Base-by-base conservation (phyloP, 1,284 basidiomycete species). In the Ganoderma meredithae region DNA sequence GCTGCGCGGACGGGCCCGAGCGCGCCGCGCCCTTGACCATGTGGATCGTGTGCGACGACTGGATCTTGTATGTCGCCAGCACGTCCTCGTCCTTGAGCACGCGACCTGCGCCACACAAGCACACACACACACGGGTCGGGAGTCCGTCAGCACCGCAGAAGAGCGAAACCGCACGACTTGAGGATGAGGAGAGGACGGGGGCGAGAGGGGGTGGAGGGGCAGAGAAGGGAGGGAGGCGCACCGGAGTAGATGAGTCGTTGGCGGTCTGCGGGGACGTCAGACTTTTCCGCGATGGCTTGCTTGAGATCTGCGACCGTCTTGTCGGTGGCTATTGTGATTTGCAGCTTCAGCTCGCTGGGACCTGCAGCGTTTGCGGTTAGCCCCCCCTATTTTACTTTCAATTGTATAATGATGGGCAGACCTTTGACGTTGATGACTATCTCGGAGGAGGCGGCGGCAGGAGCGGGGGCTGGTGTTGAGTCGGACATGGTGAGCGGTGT, bases 241-340 rank as follows among this genome's bases (percentile, higher is more conserved):
- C 94, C 95, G 60, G 93, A 95, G 79, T 96, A 97, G 70, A 97
- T 97, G 68, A 96, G 82, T 49, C 95, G 82, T 79, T 96, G 95
- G 64, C 94, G 83, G 64, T 93, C 93, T 39, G 93, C 92, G 72
- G 91, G 88, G n/a, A 96, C 94, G 75, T 95, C 90, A 10, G 91
- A 91, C 83, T 94, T 90, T 58, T 85, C 89, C 5, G 94, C 90
- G 80, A 97, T 94, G 41, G 91, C 90, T 72, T 91, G 86, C 83
- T 97, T 97, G 76, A 97, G 89, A 71, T 97, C 95, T 59, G 85
- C 82, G 47, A 97, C 94, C 0, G 90, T 92, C 83, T 94, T 93
- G 81, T 91, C 89, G 10, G 89, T 86, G 53, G 85, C 81, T 76
- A 97, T 96, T 25, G 88, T 84, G 72, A 97, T 92, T 76, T 94